Evolutionary conservation across 2,329 filamentous ascomycete genomes (phyloP).

Genomic region (Sarocladiaceae sp.): DNA sequence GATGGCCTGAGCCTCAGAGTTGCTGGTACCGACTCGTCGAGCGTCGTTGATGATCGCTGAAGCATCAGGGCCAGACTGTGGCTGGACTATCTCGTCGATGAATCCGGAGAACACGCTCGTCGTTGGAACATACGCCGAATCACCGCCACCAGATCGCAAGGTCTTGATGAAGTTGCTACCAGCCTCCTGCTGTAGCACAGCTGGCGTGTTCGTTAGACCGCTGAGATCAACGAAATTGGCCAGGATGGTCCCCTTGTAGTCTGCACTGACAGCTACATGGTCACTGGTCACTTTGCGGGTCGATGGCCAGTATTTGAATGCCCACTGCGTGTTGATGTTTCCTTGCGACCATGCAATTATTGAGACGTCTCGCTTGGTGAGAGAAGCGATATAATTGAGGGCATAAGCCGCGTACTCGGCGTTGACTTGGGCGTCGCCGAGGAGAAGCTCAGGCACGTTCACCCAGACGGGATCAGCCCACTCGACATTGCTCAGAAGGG

Average conservation of each 20-base stretch:
- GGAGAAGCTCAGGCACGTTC: constrained; percentile 42
- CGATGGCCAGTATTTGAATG: constrained; percentile 50
- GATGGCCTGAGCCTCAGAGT: constrained; percentile 40
- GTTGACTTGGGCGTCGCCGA: constrained; percentile 43
- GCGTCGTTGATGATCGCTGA: constrained; percentile 39
- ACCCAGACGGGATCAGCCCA: constrained; percentile 48
- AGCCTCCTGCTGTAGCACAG: constrained; percentile 41
- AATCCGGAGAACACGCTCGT: constrained; percentile 44
- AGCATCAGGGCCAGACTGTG: constrained; percentile 36
- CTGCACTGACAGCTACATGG: constrained; percentile 44
- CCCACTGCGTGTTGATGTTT: constrained; percentile 49
- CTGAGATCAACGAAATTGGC: constrained; percentile 13
- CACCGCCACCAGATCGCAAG: constrained; percentile 37
- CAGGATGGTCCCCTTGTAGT: constrained; percentile 32
- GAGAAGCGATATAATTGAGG: constrained; percentile 46
- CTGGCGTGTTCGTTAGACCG: constrained; percentile 20
- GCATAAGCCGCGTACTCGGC: constrained; percentile 52
- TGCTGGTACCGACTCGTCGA: constrained; percentile 38
- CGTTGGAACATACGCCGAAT: constrained; percentile 47
- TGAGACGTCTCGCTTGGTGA: constrained; percentile 32
- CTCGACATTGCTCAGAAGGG: constrained; percentile 33
- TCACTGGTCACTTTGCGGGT: constrained; percentile 37
- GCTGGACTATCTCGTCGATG: constrained; percentile 46
- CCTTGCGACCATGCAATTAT: constrained; percentile 52
- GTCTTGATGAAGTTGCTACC: constrained; percentile 34